These are phyloP conservation scores for Clavispora fructus DNA, from an alignment of 805 yeast genomes.

Conservation along the genomic window DNA sequence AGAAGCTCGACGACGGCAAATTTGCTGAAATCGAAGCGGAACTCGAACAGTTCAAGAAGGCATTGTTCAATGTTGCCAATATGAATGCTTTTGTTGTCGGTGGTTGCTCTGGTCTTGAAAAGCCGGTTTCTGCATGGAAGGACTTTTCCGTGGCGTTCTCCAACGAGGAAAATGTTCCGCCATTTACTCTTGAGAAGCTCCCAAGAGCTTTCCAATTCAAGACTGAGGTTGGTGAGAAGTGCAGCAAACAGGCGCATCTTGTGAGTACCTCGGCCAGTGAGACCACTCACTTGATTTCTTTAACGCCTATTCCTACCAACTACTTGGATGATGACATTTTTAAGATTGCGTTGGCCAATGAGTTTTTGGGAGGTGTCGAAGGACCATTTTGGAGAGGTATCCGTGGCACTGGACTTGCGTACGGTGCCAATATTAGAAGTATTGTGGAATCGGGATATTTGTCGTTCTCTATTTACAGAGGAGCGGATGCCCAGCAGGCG, in stretches of 20 bases:
- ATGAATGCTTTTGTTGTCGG: conserved; percentile 69
- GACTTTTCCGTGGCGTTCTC: conserved; percentile 23
- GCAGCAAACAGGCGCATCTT: conserved; percentile 53
- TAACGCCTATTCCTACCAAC: conserved; percentile 54
- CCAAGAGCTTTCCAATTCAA: conserved; percentile 52
- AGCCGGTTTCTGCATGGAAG: conserved; percentile 60
- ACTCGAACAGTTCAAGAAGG: conserved; percentile 47
- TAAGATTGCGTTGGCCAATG: conserved; percentile 66
- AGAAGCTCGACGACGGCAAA: conserved; percentile 50
- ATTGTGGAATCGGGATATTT: conserved; percentile 64
- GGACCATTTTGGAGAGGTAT: conserved; percentile 98
- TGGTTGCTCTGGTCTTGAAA: conserved; percentile 46
- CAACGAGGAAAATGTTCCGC: conserved; percentile 1
- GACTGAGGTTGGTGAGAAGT: conserved; percentile 50
- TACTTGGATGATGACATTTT: conserved; percentile 52
- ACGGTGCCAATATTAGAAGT: conserved; percentile 65
- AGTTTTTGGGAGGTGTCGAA: conserved; percentile 78
- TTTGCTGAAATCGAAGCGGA: conserved; percentile 42
- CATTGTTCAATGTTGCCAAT: conserved; percentile 53
- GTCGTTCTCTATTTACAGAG: conserved; percentile 67
- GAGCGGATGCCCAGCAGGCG: conserved; percentile 72
- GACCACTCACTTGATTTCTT: conserved; percentile 60
- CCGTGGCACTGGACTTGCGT: conserved; percentile 91
- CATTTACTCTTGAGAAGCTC: conserved; percentile 23
- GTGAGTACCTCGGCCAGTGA: conserved; percentile 81